These are phyloP conservation scores for Colletotrichum sp. DNA, from an alignment of 2,329 filamentous ascomycete genomes.

Conservation along the genomic window DNA sequence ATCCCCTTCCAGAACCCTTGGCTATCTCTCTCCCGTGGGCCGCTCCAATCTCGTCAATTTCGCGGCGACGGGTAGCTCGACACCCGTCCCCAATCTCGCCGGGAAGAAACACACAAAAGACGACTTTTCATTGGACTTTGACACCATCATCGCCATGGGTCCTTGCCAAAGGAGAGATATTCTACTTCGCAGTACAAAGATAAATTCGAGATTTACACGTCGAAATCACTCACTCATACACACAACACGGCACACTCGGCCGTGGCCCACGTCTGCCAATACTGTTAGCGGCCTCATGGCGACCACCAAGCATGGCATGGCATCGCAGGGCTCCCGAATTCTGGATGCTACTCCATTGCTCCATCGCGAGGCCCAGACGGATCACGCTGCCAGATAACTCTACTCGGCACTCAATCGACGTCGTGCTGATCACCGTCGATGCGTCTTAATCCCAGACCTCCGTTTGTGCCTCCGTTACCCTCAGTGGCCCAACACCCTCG, in stretches of 20 bases:
- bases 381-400: background rate
- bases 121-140: background rate
- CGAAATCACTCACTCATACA: background rate
- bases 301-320: background rate
- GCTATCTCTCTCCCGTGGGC: background rate
- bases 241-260: background rate
- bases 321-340: background rate
- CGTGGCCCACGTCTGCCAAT: background rate
- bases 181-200: background rate
- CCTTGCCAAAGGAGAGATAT: background rate
- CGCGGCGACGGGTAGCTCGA: background rate
- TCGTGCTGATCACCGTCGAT: background rate
- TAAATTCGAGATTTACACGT: background rate
- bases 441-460: background rate
- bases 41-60: slow-evolving; percentile 1
- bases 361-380: background rate
- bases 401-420: background rate
- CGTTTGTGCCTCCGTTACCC: background rate
- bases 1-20: background rate
- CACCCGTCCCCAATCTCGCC: background rate
- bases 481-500: background rate
- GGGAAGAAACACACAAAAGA: background rate
- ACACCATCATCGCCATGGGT: background rate
- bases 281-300: background rate
- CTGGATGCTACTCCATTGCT: background rate